Evolutionary conservation across 73 alveolate species (phyloP).

Genomic region (Breviolum minutum): DNA sequence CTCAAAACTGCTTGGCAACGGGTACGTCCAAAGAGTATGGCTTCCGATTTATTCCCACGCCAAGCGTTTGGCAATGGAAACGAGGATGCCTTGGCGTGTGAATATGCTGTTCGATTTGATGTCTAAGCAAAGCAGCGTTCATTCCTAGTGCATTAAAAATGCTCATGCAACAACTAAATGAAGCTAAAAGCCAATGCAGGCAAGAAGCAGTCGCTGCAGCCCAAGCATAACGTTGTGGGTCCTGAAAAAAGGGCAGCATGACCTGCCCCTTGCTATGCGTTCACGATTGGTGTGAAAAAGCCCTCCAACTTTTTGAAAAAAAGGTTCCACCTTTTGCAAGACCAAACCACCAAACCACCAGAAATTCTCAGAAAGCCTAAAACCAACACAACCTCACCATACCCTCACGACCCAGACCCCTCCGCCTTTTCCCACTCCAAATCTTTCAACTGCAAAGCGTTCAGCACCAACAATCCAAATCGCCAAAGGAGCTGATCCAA

Average conservation of each 20-base stretch:
- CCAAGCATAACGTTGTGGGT: constrained; percentile 7
- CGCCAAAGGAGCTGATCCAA: constrained; percentile 40
- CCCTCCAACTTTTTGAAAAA: no score
- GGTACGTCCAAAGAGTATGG: background rate
- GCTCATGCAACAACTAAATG: no score
- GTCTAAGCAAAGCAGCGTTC: no score
- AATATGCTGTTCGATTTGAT: no score
- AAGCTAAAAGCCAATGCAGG: background rate
- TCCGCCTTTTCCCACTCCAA: background rate
- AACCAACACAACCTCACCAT: no score
- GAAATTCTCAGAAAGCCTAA: no score
- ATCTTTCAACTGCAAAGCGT: constrained; percentile 18
- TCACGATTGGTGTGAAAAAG: no score
- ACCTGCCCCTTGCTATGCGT: background rate
- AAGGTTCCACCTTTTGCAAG: no score
- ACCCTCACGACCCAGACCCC: no score
- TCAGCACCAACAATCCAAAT: constrained; percentile 15
- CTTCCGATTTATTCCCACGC: background rate
- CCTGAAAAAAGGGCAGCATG: background rate
- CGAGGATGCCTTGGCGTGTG: background rate
- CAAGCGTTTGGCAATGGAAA: background rate
- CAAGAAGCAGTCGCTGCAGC: background rate
- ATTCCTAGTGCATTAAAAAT: no score
- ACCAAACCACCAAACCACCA: no score
- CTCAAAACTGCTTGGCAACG: constrained; percentile 3